Percentiles rank a stretch among this genome's conserved stretches.
These are phyloP conservation scores for Parathielavia appendiculata DNA, from an alignment of 495 filamentous ascomycete genomes.

Conservation along the genomic window DNA sequence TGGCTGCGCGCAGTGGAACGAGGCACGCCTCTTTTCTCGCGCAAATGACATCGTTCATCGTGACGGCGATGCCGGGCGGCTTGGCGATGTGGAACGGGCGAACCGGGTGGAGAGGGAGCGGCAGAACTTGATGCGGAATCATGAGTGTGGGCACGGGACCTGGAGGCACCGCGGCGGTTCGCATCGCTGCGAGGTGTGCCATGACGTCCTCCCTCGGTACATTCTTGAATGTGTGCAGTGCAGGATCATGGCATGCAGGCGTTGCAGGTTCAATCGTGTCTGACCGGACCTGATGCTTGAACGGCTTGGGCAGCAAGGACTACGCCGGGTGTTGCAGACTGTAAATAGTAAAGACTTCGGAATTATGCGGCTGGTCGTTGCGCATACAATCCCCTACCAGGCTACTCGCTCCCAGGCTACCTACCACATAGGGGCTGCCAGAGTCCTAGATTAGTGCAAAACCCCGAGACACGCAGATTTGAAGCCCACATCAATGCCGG, in stretches of 20 bases:
- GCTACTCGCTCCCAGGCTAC: too few relatives aligned
- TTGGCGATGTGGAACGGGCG: not conserved
- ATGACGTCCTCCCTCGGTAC: conserved; percentile 20
- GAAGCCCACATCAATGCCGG: too few relatives aligned
- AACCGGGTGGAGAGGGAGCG: conserved; percentile 10
- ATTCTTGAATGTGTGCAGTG: conserved; percentile 34
- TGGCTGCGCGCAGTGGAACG: conserved; percentile 31
- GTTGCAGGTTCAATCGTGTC: conserved; percentile 28
- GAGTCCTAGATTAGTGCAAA: too few relatives aligned
- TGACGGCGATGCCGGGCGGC: not conserved
- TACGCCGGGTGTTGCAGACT: too few relatives aligned
- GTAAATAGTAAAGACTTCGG: too few relatives aligned
- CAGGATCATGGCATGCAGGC: conserved; percentile 25
- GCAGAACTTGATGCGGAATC: conserved; percentile 22
- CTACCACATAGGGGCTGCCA: too few relatives aligned
- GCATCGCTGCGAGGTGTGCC: conserved; percentile 28
- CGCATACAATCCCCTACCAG: too few relatives aligned
- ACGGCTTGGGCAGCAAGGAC: too few relatives aligned
- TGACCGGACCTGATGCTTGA: not conserved
- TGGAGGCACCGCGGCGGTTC: conserved; percentile 21
- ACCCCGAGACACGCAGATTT: too few relatives aligned
- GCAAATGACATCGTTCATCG: conserved; percentile 16
- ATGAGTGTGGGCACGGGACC: conserved; percentile 24
- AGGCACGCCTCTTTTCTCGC: conserved; percentile 4
- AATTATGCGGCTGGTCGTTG: too few relatives aligned